phyloP scores from a whole-genome alignment of 768 basidiomycete genomes.

The Rhizopogon rudus region DNA sequence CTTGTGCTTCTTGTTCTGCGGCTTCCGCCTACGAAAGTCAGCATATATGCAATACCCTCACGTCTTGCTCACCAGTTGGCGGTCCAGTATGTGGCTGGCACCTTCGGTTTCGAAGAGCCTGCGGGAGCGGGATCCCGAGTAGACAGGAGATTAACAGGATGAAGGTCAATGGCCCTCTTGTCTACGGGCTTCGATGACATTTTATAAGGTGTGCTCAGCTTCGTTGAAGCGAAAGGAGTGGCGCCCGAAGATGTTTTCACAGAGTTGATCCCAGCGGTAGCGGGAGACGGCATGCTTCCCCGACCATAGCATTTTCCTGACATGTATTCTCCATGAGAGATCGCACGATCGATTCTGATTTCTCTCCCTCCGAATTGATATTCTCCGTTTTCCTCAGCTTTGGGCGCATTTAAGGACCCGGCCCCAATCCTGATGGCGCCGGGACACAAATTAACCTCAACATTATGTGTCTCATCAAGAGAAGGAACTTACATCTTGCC shows the following conservation, averaged over 20 bases:
- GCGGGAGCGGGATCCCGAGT: constrained; percentile 5
- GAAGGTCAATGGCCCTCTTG: constrained; percentile 32
- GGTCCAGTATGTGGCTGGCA: constrained; percentile 47
- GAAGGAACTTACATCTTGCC: constrained; percentile 51
- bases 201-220: constrained; percentile 16
- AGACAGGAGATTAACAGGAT: constrained; percentile 34
- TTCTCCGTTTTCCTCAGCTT: constrained; percentile 32
- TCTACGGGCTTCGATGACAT: constrained; percentile 10
- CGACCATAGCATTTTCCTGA: constrained; percentile 63
- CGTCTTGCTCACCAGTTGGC: constrained; percentile 54
- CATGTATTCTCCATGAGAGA: constrained; percentile 51
- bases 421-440: constrained; percentile 38
- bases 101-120: constrained; percentile 5
- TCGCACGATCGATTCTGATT: constrained; percentile 55
- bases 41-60: constrained; percentile 3
- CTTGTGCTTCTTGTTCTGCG: constrained; percentile 69
- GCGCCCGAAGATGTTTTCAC: constrained; percentile 7
- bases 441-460: neutral
- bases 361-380: constrained; percentile 50
- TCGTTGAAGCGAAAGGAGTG: constrained; percentile 26
- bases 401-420: constrained; percentile 42
- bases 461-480: neutral
- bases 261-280: constrained; percentile 24
- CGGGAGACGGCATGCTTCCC: constrained; percentile 12
- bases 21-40: constrained; percentile 55